A percentile compares a stretch with the other conserved stretches of the same genome.
These are phyloP conservation scores for Leucogyrophana mollusca DNA, from an alignment of 768 basidiomycete species.

Conservation along the genomic window DNA sequence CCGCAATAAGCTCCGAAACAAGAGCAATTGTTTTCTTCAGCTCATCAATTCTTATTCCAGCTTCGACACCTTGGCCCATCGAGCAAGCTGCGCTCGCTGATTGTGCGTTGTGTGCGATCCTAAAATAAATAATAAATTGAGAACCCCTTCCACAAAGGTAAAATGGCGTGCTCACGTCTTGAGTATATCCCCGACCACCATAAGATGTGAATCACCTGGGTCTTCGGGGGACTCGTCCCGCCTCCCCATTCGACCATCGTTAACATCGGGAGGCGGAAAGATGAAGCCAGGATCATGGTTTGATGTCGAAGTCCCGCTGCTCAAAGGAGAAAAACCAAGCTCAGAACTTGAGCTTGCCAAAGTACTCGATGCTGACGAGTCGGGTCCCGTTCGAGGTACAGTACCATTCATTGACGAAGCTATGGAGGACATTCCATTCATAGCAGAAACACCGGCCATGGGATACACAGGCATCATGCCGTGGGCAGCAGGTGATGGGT, in stretches of 20 bases:
- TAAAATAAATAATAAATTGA: constrained; percentile 28
- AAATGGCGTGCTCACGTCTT: constrained; percentile 45
- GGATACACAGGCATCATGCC: constrained; percentile 33
- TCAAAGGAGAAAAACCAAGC: constrained; percentile 22
- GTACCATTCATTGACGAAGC: constrained; percentile 9
- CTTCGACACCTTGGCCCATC: constrained; percentile 44
- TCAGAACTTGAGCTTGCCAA: constrained; percentile 20
- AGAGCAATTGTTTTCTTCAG: constrained; percentile 52
- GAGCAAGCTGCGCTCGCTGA: constrained; percentile 54
- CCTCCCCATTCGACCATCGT: constrained; percentile 16
- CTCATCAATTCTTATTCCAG: constrained; percentile 51
- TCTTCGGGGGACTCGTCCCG: constrained; percentile 27
- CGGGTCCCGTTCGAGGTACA: constrained; percentile 14
- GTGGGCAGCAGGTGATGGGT: constrained; percentile 38
- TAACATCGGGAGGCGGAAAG: constrained; percentile 23
- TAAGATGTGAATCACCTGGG: constrained; percentile 45
- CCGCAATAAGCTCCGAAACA: constrained; percentile 55
- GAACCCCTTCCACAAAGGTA: constrained; percentile 13
- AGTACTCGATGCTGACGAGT: constrained; percentile 16
- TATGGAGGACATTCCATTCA: constrained; percentile 1
- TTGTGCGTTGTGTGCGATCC: constrained; percentile 61
- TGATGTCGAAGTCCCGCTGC: constrained; percentile 3
- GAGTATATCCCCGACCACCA: constrained; percentile 48
- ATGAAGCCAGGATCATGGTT: constrained; percentile 20
- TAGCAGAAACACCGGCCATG: constrained; percentile 8